Percentiles rank a stretch among this genome's conserved stretches.
These are phyloP conservation scores for Ceratobasidium sp. DNA, from an alignment of 1,284 basidiomycete genomes.

Conservation along the genomic window DNA sequence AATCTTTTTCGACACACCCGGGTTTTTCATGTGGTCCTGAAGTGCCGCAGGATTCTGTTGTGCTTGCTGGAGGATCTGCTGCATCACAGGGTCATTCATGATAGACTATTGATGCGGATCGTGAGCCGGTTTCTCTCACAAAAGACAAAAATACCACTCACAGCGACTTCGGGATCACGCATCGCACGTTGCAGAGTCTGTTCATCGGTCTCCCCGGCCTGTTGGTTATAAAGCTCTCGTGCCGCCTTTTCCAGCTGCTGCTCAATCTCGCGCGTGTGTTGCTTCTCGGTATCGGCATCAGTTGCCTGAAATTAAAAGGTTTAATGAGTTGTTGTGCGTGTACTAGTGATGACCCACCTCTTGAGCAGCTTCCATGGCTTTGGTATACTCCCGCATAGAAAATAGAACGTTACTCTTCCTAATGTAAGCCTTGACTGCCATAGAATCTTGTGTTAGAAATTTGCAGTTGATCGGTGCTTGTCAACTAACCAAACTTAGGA, in stretches of 20 bases:
- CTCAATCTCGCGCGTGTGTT: conserved; percentile 84
- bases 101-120: conserved; percentile 65
- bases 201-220: conserved; percentile 91
- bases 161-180: conserved; percentile 95
- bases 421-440: conserved; percentile 90
- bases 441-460: not conserved
- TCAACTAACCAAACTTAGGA: conserved; percentile 75
- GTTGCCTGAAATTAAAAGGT: conserved; percentile 60
- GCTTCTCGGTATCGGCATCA: conserved; percentile 78
- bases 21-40: conserved; percentile 98
- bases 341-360: conserved; percentile 52
- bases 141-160: conserved; percentile 58
- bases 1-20: conserved; percentile 83
- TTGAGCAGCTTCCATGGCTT: conserved; percentile 85
- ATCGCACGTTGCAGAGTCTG: conserved; percentile 93
- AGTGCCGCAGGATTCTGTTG: conserved; percentile 90
- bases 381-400: conserved; percentile 92
- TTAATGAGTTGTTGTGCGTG: not conserved
- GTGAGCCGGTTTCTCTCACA: conserved; percentile 28
- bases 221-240: conserved; percentile 81
- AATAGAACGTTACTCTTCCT: conserved; percentile 90
- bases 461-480: conserved; percentile 1
- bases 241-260: conserved; percentile 83
- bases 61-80: conserved; percentile 94
- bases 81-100: conserved; percentile 90